Conservation (phyloP, 2,329 filamentous ascomycete genomes). For the Cordyceps fumosorosea region DNA sequence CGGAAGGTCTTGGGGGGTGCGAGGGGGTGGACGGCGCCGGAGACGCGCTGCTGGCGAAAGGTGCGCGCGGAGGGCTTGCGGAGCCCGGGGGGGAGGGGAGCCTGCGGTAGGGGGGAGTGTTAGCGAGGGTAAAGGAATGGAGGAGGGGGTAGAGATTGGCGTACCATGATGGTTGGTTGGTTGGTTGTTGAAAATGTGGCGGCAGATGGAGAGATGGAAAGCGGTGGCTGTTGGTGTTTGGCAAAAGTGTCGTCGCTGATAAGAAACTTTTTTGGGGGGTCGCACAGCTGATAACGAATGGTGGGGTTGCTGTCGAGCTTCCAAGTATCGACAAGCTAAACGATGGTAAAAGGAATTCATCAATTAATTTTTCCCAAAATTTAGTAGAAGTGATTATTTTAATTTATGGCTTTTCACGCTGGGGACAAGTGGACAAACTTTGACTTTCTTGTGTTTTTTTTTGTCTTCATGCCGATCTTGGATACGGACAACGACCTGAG, state of each 20-base stretch:
- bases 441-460: neutral
- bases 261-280: slow-evolving; percentile 9
- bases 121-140: neutral
- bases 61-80: slow-evolving; percentile 52
- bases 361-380: neutral
- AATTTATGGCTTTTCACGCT: no score
- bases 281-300: neutral
- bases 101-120: slow-evolving; percentile 14
- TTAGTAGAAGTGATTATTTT: neutral
- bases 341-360: no score
- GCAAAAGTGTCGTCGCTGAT: neutral
- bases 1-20: slow-evolving; percentile 47
- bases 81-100: slow-evolving; percentile 31
- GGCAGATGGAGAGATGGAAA: neutral
- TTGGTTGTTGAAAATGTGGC: neutral
- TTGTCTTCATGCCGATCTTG: no score
- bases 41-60: slow-evolving; percentile 46
- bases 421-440: neutral
- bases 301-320: neutral
- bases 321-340: neutral
- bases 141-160: neutral
- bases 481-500: no score
- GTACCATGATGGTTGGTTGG: neutral
- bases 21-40: slow-evolving; percentile 42
- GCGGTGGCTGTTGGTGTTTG: neutral